These are phyloP conservation scores for Dendrocalamus latiflorus DNA, from an alignment of 202 grass and related monocot genomes.

Conservation along the genomic window DNA sequence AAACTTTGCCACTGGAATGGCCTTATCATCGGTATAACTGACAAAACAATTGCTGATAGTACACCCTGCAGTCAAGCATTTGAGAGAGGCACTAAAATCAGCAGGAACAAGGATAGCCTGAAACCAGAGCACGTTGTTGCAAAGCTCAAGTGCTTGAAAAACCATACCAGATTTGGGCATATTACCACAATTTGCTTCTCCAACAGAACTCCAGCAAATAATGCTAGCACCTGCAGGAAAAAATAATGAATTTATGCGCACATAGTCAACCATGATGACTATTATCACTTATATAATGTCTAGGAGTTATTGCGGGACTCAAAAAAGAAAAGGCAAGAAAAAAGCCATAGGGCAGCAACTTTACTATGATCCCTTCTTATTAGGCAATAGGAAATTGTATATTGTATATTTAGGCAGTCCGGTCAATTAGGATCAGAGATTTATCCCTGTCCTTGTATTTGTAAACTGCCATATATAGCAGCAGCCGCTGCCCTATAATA, in stretches of 20 bases:
- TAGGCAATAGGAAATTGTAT: too few relatives aligned
- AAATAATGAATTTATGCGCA: conserved; percentile 25
- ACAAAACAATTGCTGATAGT: conserved; percentile 84
- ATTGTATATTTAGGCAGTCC: too few relatives aligned
- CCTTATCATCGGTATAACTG: conserved; percentile 87
- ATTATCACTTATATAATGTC: conserved; percentile 1
- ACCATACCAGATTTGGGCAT: conserved; percentile 91
- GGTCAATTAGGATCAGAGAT: too few relatives aligned
- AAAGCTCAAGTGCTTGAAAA: conserved; percentile 10
- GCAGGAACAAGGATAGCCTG: conserved; percentile 9
- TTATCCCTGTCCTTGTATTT: too few relatives aligned
- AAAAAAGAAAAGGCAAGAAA: conserved; percentile 15
- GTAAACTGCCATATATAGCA: too few relatives aligned
- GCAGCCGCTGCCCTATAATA: too few relatives aligned
- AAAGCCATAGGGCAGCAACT: neutral
- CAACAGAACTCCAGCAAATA: conserved; percentile 78
- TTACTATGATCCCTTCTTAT: conserved; percentile 13
- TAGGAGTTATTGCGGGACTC: neutral
- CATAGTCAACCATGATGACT: neutral
- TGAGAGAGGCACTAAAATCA: conserved; percentile 43
- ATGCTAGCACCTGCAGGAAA: conserved; percentile 65
- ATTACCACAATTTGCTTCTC: conserved; percentile 93
- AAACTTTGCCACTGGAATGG: conserved; percentile 99
- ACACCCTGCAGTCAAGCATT: conserved; percentile 69
- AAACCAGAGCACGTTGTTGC: conserved; percentile 16